A percentile compares a stretch with the other conserved stretches of the same genome.
Evolutionary conservation across 2,329 filamentous ascomycete genomes (phyloP).

Genomic region (Botrytis paeoniae): DNA sequence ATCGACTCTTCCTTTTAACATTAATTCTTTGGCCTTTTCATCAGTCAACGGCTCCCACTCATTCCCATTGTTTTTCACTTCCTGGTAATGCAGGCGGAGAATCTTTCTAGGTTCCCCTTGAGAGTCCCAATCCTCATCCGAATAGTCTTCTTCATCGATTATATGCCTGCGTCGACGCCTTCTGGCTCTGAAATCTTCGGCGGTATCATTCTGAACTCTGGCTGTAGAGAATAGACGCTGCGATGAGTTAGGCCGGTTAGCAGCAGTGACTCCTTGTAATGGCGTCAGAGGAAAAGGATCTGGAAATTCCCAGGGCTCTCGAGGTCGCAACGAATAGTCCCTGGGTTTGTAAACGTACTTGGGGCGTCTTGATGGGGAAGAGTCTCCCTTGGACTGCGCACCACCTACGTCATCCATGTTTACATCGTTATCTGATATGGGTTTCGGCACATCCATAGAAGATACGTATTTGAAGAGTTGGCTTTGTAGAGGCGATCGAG

Average conservation of each 20-base stretch:
- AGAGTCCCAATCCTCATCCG: neutral
- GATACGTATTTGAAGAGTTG: neutral
- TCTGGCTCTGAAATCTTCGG: neutral
- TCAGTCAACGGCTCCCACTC: neutral
- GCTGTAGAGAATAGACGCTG: neutral
- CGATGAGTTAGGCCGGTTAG: neutral
- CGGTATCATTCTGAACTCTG: neutral
- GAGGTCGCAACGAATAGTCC: neutral
- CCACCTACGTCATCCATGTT: neutral
- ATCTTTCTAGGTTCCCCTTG: neutral
- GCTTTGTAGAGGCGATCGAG: neutral
- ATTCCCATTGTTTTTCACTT: neutral
- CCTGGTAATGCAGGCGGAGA: neutral
- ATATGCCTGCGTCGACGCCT: constrained; percentile 2
- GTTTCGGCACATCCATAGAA: neutral
- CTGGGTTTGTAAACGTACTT: neutral
- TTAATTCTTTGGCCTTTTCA: neutral
- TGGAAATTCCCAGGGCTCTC: neutral
- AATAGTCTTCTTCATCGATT: neutral
- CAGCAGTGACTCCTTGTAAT: neutral
- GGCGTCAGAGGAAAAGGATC: neutral
- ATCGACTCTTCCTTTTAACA: neutral
- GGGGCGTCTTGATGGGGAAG: neutral
- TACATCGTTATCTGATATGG: neutral
- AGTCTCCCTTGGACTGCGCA: neutral